Conservation (phyloP, 805 yeast genomes). For the Metschnikowia kunwiensis region DNA sequence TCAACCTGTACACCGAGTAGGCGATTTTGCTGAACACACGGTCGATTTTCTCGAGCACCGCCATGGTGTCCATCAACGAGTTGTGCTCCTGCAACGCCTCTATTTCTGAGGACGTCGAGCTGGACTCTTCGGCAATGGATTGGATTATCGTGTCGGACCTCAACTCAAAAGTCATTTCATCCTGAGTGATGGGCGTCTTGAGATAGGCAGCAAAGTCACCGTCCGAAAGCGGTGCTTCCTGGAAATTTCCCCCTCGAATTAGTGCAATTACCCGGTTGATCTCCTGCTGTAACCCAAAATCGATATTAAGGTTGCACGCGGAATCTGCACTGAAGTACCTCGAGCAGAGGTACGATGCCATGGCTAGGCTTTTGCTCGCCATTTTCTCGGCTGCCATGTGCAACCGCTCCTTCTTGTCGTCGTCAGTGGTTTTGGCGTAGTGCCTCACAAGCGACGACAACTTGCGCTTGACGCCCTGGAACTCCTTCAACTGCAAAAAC, state of each 20-base stretch:
- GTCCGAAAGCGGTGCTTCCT: constrained; percentile 6
- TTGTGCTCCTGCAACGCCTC: constrained; percentile 1
- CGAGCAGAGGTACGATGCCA: constrained; percentile 62
- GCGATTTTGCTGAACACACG: constrained; percentile 48
- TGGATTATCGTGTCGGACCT: background rate
- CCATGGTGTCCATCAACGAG: constrained; percentile 8
- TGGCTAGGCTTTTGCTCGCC: constrained; percentile 55
- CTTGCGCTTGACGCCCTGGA: constrained; percentile 44
- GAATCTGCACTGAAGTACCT: constrained; percentile 65
- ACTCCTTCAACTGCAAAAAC: constrained; percentile 54
- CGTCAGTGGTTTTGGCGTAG: constrained; percentile 16
- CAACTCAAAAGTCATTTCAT: constrained; percentile 7
- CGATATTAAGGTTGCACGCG: constrained; percentile 68
- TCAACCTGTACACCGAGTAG: constrained; percentile 50
- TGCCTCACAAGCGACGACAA: constrained; percentile 36
- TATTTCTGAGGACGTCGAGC: constrained; percentile 5
- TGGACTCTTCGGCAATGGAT: constrained; percentile 1
- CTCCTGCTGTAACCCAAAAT: constrained; percentile 46
- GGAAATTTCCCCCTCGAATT: constrained; percentile 3
- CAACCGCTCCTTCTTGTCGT: constrained; percentile 12
- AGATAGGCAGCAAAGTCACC: constrained; percentile 12
- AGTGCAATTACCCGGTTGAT: constrained; percentile 36
- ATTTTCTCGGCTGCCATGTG: constrained; percentile 22
- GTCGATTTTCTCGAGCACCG: constrained; percentile 8
- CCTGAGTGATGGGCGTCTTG: constrained; percentile 14